A percentile compares a stretch with the other conserved stretches of the same genome.
Evolutionary conservation across 2,329 filamentous ascomycete species (phyloP).

Genomic region (Alternaria rosae): DNA sequence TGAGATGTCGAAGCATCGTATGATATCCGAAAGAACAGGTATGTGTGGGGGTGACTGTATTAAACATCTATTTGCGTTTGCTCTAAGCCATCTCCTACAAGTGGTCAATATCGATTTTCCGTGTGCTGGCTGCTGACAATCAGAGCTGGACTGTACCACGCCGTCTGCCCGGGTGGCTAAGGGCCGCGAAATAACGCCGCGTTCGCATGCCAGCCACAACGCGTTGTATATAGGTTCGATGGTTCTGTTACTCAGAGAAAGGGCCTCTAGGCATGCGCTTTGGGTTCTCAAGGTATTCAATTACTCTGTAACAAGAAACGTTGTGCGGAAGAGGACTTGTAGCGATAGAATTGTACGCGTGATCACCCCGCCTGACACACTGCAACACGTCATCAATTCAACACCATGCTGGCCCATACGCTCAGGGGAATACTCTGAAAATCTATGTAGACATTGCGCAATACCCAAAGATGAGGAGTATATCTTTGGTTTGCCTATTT

Average conservation of each 20-base stretch:
- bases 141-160: neutral
- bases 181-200: neutral
- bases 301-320: neutral
- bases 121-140: neutral
- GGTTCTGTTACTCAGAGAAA: neutral
- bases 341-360: conserved; percentile 10
- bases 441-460: neutral
- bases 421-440: neutral
- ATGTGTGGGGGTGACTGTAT: neutral
- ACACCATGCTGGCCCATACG: neutral
- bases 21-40: neutral
- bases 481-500: neutral
- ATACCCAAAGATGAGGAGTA: neutral
- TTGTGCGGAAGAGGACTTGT: conserved; percentile 15
- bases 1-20: neutral
- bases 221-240: neutral
- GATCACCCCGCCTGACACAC: conserved; percentile 18
- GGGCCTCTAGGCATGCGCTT: neutral
- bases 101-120: neutral
- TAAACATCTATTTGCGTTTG: neutral
- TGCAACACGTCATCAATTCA: conserved; percentile 9
- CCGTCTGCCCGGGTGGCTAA: neutral
- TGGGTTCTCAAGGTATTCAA: neutral
- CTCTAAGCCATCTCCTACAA: neutral
- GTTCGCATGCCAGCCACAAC: neutral